Percentiles rank a stretch among this genome's conserved stretches.
Conservation (phyloP, 495 filamentous ascomycete species). For the Penicillium lividum region DNA sequence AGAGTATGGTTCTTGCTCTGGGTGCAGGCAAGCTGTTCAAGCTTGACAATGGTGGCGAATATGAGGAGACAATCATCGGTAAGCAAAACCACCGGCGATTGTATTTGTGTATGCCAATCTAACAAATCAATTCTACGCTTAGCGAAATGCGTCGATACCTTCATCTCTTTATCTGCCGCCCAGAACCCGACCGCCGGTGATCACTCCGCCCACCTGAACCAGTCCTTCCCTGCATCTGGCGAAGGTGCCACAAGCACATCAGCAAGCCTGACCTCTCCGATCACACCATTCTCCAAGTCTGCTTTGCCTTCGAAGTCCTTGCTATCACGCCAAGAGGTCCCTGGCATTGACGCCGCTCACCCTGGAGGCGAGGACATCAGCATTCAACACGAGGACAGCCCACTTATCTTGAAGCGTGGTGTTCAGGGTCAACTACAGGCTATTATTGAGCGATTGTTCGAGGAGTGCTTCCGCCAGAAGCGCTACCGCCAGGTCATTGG, state of each 20-base stretch:
- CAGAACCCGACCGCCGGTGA: conserved; percentile 60
- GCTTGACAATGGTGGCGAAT: conserved; percentile 88
- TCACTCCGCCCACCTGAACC: conserved; percentile 67
- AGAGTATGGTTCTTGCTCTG: conserved; percentile 98
- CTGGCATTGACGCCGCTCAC: conserved; percentile 54
- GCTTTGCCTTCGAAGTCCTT: conserved; percentile 88
- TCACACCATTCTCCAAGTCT: conserved; percentile 90
- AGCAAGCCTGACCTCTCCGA: conserved; percentile 76
- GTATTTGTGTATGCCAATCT: neutral
- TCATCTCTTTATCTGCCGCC: conserved; percentile 80
- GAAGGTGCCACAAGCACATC: conserved; percentile 67
- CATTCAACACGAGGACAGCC: conserved; percentile 53
- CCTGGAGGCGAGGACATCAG: conserved; percentile 56
- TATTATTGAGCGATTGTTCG: conserved; percentile 86
- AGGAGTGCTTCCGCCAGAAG: conserved; percentile 81
- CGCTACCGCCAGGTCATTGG: conserved; percentile 97
- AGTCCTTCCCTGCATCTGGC: conserved; percentile 63
- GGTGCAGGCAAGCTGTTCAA: conserved; percentile 95
- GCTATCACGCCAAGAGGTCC: conserved; percentile 76
- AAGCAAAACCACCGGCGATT: conserved; percentile 21
- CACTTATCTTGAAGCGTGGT: conserved; percentile 54
- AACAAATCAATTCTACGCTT: conserved; percentile 1
- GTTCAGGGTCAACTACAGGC: conserved; percentile 72
- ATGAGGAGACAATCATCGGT: conserved; percentile 96
- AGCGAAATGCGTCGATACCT: conserved; percentile 97